Percentiles rank a stretch among this genome's conserved stretches.
These are phyloP conservation scores for Debaryomyces nepalensis DNA, from an alignment of 1,139 yeast genomes.

Conservation along the genomic window DNA sequence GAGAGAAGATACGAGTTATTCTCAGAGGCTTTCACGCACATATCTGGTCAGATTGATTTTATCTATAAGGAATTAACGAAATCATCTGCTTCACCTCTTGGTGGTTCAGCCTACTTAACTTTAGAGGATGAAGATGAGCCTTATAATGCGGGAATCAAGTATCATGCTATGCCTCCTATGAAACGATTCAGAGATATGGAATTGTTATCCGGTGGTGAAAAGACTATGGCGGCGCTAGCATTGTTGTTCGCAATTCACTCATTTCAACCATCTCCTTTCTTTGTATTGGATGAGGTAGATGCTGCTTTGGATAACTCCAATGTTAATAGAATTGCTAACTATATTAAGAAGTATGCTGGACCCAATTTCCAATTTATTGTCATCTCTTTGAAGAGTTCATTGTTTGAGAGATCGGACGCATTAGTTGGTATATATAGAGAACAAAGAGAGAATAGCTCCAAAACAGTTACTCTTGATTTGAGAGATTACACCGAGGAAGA, in stretches of 20 bases:
- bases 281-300: slow-evolving; percentile 94
- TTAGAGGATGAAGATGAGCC: slow-evolving; percentile 92
- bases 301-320: slow-evolving; percentile 94
- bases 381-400: slow-evolving; percentile 83
- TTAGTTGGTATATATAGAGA: slow-evolving; percentile 93
- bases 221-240: slow-evolving; percentile 95
- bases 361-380: slow-evolving; percentile 90
- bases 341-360: slow-evolving; percentile 76
- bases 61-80: slow-evolving; percentile 90
- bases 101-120: slow-evolving; percentile 91
- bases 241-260: slow-evolving; percentile 89
- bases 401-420: slow-evolving; percentile 88
- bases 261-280: slow-evolving; percentile 92
- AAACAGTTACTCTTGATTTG: slow-evolving; percentile 75
- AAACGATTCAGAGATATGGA: slow-evolving; percentile 94
- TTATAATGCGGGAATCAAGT: slow-evolving; percentile 78
- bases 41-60: slow-evolving; percentile 70
- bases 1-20: slow-evolving; percentile 63
- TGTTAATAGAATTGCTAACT: slow-evolving; percentile 82
- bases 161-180: slow-evolving; percentile 97
- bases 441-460: slow-evolving; percentile 75
- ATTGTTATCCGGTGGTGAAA: slow-evolving; percentile 93
- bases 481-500: slow-evolving; percentile 59
- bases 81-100: slow-evolving; percentile 68
- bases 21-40: slow-evolving; percentile 75